phyloP scores from a whole-genome alignment of 75 land plant genomes.

The Selaginella tamariscina region DNA sequence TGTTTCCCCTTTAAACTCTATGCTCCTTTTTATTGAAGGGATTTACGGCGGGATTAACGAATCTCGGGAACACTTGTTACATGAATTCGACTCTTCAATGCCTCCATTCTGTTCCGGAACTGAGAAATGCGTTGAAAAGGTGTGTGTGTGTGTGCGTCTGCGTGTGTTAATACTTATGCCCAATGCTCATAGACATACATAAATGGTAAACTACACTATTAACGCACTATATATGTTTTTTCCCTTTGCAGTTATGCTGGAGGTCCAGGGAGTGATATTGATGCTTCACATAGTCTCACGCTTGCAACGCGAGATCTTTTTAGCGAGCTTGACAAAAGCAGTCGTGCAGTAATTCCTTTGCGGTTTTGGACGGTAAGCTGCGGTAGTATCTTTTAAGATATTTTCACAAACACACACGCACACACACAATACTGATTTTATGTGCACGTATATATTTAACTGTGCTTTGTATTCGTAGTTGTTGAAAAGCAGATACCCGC shows the following conservation, averaged over 20 bases:
- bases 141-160: conserved; percentile 19
- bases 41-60: conserved; percentile 73
- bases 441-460: not conserved
- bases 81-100: conserved; percentile 97
- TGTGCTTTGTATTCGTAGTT: conserved; percentile 30
- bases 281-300: conserved; percentile 67
- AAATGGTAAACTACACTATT: not conserved
- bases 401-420: too few species aligned
- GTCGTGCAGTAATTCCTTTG: conserved; percentile 70
- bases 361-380: conserved; percentile 70
- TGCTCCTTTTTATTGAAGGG: conserved; percentile 31
- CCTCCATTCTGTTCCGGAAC: conserved; percentile 87
- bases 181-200: too few species aligned
- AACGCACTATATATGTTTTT: not conserved
- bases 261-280: conserved; percentile 41
- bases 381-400: too few species aligned
- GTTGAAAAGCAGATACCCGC: conserved; percentile 69
- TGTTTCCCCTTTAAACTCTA: not conserved
- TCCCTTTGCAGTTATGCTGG: conserved; percentile 23
- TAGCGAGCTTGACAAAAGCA: conserved; percentile 65
- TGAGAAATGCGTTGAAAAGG: conserved; percentile 57
- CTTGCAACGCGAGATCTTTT: conserved; percentile 78
- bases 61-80: conserved; percentile 93
- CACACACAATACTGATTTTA: not conserved
- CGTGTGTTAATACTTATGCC: too few species aligned